Base-by-base conservation (phyloP, 2,329 filamentous ascomycete genomes). In the Alternaria infectoria region DNA sequence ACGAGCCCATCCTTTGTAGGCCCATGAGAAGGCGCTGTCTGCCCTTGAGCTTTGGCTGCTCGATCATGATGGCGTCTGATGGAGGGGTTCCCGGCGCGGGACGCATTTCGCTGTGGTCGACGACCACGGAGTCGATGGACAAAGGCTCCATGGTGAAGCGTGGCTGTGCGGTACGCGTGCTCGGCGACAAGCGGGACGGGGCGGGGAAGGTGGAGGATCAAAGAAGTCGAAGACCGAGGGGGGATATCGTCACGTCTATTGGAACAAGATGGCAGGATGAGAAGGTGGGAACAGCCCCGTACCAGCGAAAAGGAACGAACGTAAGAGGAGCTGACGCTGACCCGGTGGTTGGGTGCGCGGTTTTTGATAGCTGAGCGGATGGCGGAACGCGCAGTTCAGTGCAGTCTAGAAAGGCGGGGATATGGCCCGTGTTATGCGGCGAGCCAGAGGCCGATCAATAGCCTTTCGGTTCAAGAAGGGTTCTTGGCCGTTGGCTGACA, bases 1-100 rank as follows among this genome's bases (percentile, higher is more conserved):
- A 93, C 0, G 93, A 97, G 11, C 92, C 90, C 74, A 96, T 95
- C 61, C 92, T 90, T 66, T 95, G 90, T 52, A 97, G 85, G 30
- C 90, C 88, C 66, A 89, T 89, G 17, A 96, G 83, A 32, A 97
- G 80, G 62, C 90, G 88, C 71, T 90, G 88, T 50, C 91, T 88
- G 57, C 88, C 87, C 77, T 90, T 93, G 60, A 87, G 83, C 79
- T 90, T 93, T 25, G 83, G 83, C 55, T 64, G 69, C 28, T 76
- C 72, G 55, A 75, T 74, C 11, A 68, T 70, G 10, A 75, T 75
- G 28, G 75, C 68, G 26, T 78, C 75, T 32, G 59, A 72, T 12
- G 67, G 64, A 45, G 73, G 69, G 9, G 66, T 65, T 49, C 50
- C 60, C 21, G 69, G 65, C 46, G 62, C 57, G 8, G 66, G 54